Percentiles rank a stretch among this genome's conserved stretches.
phyloP scores from a whole-genome alignment of 805 yeast genomes.

The Pichia kluyveri region DNA sequence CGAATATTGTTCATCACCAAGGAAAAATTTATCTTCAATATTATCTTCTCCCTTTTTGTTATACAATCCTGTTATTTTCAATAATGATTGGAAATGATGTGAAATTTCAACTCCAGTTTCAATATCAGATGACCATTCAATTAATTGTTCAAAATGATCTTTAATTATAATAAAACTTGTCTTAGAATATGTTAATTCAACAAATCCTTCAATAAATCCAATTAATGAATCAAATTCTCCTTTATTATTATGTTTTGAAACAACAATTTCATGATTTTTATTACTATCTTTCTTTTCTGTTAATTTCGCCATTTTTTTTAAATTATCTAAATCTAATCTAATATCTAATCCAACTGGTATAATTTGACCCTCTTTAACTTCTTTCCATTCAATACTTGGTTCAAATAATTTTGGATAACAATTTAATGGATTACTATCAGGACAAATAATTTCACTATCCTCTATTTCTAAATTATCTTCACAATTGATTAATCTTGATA shows the following conservation, averaged over 20 bases:
- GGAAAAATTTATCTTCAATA: not conserved
- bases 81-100: slow-evolving; percentile 25
- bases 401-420: slow-evolving; percentile 60
- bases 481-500: not conserved
- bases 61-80: slow-evolving; percentile 22
- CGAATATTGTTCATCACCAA: slow-evolving; percentile 8
- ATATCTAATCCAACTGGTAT: slow-evolving; percentile 78
- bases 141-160: slow-evolving; percentile 31
- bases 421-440: slow-evolving; percentile 32
- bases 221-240: slow-evolving; percentile 2
- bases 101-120: slow-evolving; percentile 49
- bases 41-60: slow-evolving; percentile 1
- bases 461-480: not conserved
- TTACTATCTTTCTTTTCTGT: slow-evolving; percentile 12
- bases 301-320: slow-evolving; percentile 59
- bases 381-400: slow-evolving; percentile 64
- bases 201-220: slow-evolving; percentile 1
- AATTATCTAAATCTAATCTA: slow-evolving; percentile 65
- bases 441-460: slow-evolving; percentile 28
- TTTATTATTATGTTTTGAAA: not conserved
- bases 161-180: not conserved
- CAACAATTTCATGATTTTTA: slow-evolving; percentile 9
- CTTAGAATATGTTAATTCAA: not conserved
- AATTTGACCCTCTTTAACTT: slow-evolving; percentile 58
- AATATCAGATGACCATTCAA: slow-evolving; percentile 59